Evolutionary conservation across 2,329 filamentous ascomycete species (phyloP).

Genomic region (Colletotrichum sojae): DNA sequence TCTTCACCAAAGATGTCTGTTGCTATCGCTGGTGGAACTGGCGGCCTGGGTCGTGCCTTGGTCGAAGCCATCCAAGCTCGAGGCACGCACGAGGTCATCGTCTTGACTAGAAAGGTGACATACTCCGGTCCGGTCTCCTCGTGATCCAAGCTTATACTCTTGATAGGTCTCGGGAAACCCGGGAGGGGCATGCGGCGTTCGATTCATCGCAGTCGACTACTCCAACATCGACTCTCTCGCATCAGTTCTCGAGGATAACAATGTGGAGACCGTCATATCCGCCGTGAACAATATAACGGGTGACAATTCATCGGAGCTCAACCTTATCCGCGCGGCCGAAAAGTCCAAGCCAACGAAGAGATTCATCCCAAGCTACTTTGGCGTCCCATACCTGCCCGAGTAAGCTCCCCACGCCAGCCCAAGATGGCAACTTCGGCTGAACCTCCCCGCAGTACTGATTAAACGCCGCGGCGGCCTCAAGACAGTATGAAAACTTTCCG

Average conservation of each 20-base stretch:
- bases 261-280: constrained; percentile 61
- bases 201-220: constrained; percentile 48
- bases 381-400: constrained; percentile 50
- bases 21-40: constrained; percentile 62
- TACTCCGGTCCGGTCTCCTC: not conserved
- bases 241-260: constrained; percentile 50
- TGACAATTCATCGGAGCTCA: constrained; percentile 49
- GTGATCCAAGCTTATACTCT: constrained; percentile 2
- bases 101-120: constrained; percentile 46
- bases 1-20: constrained; percentile 43
- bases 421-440: too few relatives aligned
- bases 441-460: not conserved
- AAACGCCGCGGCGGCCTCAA: not conserved
- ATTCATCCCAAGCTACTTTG: constrained; percentile 61
- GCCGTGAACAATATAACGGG: constrained; percentile 49
- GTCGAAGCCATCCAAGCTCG: constrained; percentile 58
- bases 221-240: constrained; percentile 41
- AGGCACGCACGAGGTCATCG: constrained; percentile 53
- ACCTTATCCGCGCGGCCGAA: constrained; percentile 59
- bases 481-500: not conserved
- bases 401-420: constrained; percentile 38
- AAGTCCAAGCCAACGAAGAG: constrained; percentile 53
- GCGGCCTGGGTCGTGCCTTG: constrained; percentile 59
- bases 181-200: constrained; percentile 42
- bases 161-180: constrained; percentile 29